Conservation (phyloP, 2,329 filamentous ascomycete genomes). For the Fusarium sp. region DNA sequence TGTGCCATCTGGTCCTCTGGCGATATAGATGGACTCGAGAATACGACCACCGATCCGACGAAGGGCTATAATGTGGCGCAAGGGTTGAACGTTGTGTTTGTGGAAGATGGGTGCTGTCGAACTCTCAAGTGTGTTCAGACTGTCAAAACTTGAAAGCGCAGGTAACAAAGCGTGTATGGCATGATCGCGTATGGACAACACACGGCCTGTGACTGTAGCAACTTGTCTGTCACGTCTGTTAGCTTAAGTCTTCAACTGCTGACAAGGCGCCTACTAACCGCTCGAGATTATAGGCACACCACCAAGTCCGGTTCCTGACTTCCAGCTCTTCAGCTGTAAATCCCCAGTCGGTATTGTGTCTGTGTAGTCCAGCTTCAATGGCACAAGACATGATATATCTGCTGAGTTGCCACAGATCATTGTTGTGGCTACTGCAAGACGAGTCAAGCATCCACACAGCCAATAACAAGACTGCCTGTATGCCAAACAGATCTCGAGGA, state of each 20-base stretch:
- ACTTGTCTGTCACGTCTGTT: neutral
- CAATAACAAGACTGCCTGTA: slow-evolving; percentile 31
- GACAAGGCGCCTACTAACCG: neutral
- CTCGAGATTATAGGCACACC: neutral
- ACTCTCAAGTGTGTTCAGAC: neutral
- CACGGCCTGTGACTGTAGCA: neutral
- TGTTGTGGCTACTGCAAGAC: slow-evolving; percentile 26
- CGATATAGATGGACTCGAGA: neutral
- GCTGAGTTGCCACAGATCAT: slow-evolving; percentile 44
- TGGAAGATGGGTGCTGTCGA: neutral
- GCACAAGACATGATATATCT: slow-evolving; percentile 45
- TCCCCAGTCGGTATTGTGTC: neutral
- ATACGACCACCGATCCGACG: neutral
- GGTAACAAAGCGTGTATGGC: neutral
- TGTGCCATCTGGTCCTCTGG: neutral
- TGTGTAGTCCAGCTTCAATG: neutral
- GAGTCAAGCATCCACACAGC: slow-evolving; percentile 44
- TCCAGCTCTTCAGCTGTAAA: neutral
- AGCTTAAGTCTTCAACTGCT: neutral
- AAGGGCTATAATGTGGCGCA: neutral
- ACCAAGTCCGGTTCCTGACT: neutral
- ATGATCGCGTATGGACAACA: neutral
- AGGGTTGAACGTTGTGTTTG: neutral
- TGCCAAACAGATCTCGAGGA: neutral
- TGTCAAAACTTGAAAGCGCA: neutral